Percentiles rank a stretch among this genome's conserved stretches.
These are phyloP conservation scores for Cyberlindnera subsufficiens DNA, from an alignment of 805 yeast genomes.

Conservation along the genomic window DNA sequence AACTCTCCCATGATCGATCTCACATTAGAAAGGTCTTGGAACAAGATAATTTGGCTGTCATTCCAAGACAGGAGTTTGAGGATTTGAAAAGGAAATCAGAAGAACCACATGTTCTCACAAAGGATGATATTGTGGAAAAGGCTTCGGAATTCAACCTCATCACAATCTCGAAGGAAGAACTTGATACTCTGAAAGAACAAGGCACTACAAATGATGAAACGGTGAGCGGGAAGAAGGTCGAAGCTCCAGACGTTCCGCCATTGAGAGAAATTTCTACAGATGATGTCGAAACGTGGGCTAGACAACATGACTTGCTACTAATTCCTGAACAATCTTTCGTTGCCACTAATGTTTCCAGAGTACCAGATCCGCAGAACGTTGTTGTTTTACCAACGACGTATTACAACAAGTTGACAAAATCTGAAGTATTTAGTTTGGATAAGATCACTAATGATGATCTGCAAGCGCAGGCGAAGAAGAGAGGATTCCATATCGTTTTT, in stretches of 20 bases:
- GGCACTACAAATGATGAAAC: slow-evolving; percentile 5
- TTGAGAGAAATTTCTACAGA: slow-evolving; percentile 2
- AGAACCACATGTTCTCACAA: slow-evolving; percentile 2
- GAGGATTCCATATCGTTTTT: slow-evolving; percentile 36
- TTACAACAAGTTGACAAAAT: slow-evolving; percentile 50
- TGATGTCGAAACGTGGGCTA: slow-evolving; percentile 29
- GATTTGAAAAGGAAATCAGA: slow-evolving; percentile 2
- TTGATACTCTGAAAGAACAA: slow-evolving; percentile 24
- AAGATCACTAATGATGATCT: slow-evolving; percentile 40
- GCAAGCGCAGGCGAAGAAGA: slow-evolving; percentile 38
- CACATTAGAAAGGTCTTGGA: neutral
- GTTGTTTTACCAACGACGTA: slow-evolving; percentile 61
- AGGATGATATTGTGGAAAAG: slow-evolving; percentile 8
- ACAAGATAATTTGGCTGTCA: slow-evolving; percentile 1
- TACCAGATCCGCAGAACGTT: slow-evolving; percentile 49
- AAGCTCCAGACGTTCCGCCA: neutral
- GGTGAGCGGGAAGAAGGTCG: neutral
- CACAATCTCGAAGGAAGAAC: slow-evolving; percentile 26
- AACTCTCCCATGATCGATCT: neutral
- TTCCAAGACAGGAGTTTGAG: slow-evolving; percentile 6
- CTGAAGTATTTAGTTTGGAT: slow-evolving; percentile 37
- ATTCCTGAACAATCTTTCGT: slow-evolving; percentile 56
- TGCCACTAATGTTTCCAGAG: slow-evolving; percentile 53
- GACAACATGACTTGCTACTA: slow-evolving; percentile 40
- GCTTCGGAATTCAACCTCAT: slow-evolving; percentile 28